These are phyloP conservation scores for Kluyveromyces dobzhanskii DNA, from an alignment of 805 yeast genomes.

Conservation along the genomic window DNA sequence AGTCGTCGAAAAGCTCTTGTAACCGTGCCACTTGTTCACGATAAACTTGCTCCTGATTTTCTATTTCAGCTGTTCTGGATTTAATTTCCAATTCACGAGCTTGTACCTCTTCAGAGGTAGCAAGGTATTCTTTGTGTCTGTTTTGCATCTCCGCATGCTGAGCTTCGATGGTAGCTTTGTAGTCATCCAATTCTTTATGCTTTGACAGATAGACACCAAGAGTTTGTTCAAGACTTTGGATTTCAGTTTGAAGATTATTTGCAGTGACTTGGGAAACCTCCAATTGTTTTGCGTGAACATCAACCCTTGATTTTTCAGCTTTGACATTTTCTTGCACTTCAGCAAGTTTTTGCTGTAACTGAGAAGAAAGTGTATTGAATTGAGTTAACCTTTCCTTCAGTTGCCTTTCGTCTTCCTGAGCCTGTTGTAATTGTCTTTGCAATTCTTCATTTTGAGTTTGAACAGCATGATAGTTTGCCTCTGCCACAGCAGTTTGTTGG, in stretches of 20 bases:
- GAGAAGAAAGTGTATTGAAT: constrained; percentile 58
- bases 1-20: constrained; percentile 28
- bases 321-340: constrained; percentile 44
- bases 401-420: constrained; percentile 58
- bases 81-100: constrained; percentile 30
- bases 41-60: constrained; percentile 30
- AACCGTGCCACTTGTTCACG: constrained; percentile 32
- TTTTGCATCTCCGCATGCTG: constrained; percentile 30
- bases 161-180: constrained; percentile 32
- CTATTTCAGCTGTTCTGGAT: constrained; percentile 27
- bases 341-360: constrained; percentile 48
- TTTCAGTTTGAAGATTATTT: constrained; percentile 36
- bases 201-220: constrained; percentile 19
- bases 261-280: constrained; percentile 50
- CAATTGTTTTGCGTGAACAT: constrained; percentile 63
- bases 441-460: constrained; percentile 55
- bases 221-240: constrained; percentile 28
- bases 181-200: constrained; percentile 31
- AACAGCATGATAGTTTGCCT: constrained; percentile 67
- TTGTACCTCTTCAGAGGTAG: constrained; percentile 29
- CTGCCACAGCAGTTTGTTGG: constrained; percentile 65
- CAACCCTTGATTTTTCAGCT: constrained; percentile 53
- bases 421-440: constrained; percentile 50
- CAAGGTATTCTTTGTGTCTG: constrained; percentile 27
- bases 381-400: constrained; percentile 62